Base-by-base conservation (phyloP, 1,284 basidiomycete species). In the Apiotrichum gamsii region DNA sequence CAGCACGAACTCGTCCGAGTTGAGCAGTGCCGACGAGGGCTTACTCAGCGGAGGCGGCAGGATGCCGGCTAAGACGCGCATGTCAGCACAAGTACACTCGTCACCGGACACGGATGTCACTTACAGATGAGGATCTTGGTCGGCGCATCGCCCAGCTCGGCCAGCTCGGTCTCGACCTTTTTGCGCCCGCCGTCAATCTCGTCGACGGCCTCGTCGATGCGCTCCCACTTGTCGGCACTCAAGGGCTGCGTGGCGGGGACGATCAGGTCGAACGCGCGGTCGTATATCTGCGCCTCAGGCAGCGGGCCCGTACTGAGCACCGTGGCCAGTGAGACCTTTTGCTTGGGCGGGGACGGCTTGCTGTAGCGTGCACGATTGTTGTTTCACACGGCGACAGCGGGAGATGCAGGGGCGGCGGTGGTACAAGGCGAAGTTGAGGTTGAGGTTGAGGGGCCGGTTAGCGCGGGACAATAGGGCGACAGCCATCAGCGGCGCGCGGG, bases 1-100 rank as follows among this genome's bases (percentile, higher is more conserved):
- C 28, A 79, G 76, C 23, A 79, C 75, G 67, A 90, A 91, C 2
- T 82, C 79, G 55, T 87, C 82, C 39, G 80, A 82, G 73, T 87
- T 81, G 62, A 88, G 74, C 62, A 86, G 83, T 44, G 85, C 82
- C 0, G 84, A 82, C 21, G 85, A 72, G 36, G 79, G 73, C 36
- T 84, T 74, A 56, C 82, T 81, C 56, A 88, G 79, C 1, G 87
- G 84, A n/a, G 89, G 89, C 19, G 87, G 88, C 3, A 91, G 78
- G 25, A 90, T 73, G 61, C 88, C 89, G 46, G 85, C 88, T 91
- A 61, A 8, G 31, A 3, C 8, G 32, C 14, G 13, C 31, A 19
- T 6, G 31, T 28, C 21, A 29, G 44, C 19, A 18, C 33, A 29
- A 4, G 5, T 25, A 31, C 40, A 58, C 32, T 9, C 13, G n/a